Evolutionary conservation across 2,329 filamentous ascomycete genomes (phyloP).

Genomic region (Aquanectria penicillioides): DNA sequence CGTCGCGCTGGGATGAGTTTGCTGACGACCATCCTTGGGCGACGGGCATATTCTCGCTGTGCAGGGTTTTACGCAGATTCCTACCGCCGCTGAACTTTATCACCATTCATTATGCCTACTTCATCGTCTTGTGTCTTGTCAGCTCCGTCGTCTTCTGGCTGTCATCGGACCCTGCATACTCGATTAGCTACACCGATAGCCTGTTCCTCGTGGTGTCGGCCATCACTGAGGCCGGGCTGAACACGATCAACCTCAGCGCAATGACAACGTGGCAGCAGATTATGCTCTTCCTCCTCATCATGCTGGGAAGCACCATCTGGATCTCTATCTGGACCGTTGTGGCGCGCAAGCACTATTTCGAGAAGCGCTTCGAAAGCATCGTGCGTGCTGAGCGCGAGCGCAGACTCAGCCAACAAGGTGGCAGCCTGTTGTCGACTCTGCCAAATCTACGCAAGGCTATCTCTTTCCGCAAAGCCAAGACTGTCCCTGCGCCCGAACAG

Average conservation of each 20-base stretch:
- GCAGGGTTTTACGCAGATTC: too few relatives aligned
- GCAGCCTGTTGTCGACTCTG: conserved; percentile 25
- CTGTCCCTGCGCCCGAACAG: too few relatives aligned
- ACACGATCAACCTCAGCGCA: conserved; percentile 71
- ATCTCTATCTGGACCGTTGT: conserved; percentile 72
- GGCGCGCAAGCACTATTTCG: conserved; percentile 69
- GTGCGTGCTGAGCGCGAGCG: conserved; percentile 52
- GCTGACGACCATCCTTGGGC: too few relatives aligned
- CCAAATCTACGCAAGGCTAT: conserved; percentile 30
- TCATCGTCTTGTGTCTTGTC: conserved; percentile 64
- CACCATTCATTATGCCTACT: conserved; percentile 74
- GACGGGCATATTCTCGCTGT: too few relatives aligned
- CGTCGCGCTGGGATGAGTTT: too few relatives aligned
- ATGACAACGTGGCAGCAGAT: conserved; percentile 76
- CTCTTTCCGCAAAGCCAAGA: too few relatives aligned
- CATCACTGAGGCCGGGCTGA: conserved; percentile 74
- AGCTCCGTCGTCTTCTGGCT: conserved; percentile 71
- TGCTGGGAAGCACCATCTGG: conserved; percentile 74
- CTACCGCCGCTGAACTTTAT: conserved; percentile 69
- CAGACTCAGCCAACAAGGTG: conserved; percentile 22
- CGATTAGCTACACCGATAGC: conserved; percentile 70
- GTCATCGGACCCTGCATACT: conserved; percentile 59
- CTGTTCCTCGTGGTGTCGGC: conserved; percentile 74
- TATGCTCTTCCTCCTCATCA: conserved; percentile 71
- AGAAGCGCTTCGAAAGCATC: conserved; percentile 66